Percentiles rank a stretch among this genome's conserved stretches.
Conservation (phyloP, 192 early-diverging fungal species). For the Entophlyctis helioformis region DNA sequence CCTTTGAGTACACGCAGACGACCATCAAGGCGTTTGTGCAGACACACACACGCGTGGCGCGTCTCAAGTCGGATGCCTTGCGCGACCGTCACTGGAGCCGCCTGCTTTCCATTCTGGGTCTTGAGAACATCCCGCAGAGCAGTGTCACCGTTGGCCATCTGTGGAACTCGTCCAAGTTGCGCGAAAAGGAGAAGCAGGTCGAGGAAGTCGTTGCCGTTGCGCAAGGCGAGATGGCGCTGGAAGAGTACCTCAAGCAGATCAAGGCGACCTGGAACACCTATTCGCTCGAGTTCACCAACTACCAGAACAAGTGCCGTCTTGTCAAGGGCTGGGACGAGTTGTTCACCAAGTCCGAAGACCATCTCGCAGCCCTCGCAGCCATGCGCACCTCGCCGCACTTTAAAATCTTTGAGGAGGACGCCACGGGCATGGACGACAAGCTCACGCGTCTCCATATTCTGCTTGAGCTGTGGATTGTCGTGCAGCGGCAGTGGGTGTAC, state of each 20-base stretch:
- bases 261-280: conserved; percentile 89
- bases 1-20: conserved; percentile 89
- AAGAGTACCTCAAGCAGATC: conserved; percentile 91
- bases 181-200: conserved; percentile 72
- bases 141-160: conserved; percentile 90
- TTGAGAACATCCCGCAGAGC: no score
- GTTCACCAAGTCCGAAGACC: conserved; percentile 91
- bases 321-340: conserved; percentile 98
- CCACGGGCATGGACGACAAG: conserved; percentile 88
- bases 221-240: conserved; percentile 98
- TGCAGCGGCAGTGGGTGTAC: conserved; percentile 99
- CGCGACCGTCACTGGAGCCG: conserved; percentile 96
- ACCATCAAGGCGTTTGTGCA: conserved; percentile 66
- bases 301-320: conserved; percentile 94
- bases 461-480: conserved; percentile 99
- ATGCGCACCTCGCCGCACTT: conserved; percentile 98
- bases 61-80: conserved; percentile 93
- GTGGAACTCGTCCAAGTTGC: conserved; percentile 89
- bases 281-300: conserved; percentile 86
- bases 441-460: conserved; percentile 90
- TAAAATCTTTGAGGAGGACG: conserved; percentile 97
- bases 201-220: conserved; percentile 85
- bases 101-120: conserved; percentile 74
- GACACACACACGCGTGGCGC: conserved; percentile 66
- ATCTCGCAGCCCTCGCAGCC: conserved; percentile 85